phyloP scores from a whole-genome alignment of 129 eudicot genomes.

The Tagetes erecta region DNA sequence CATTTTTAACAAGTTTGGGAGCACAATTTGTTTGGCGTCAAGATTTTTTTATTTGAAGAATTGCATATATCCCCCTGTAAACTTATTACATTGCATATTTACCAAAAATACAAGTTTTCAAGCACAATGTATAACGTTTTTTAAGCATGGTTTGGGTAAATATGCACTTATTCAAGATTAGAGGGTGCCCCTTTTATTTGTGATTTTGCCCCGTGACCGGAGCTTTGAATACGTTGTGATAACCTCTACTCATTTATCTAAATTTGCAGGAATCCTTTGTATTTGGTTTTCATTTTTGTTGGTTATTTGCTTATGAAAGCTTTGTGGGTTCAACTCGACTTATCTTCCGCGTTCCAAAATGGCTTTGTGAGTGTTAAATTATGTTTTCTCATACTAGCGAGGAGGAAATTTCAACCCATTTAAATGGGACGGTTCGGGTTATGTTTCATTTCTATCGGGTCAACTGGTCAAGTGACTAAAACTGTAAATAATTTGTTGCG shows the following conservation, averaged over 20 bases:
- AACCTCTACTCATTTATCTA: not conserved
- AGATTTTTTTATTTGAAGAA: no score
- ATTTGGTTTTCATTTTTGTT: slow-evolving; percentile 52
- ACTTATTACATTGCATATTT: no score
- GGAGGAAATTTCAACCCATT: not conserved
- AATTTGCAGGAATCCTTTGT: slow-evolving; percentile 69
- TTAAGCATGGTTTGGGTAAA: no score
- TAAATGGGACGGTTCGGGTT: not conserved
- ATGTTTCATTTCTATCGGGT: not conserved
- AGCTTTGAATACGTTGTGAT: not conserved
- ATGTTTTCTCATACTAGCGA: not conserved
- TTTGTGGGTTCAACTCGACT: slow-evolving; percentile 64
- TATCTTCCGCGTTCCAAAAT: slow-evolving; percentile 44
- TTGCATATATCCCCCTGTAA: no score
- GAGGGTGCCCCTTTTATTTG: no score
- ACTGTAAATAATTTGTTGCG: no score
- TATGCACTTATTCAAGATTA: no score
- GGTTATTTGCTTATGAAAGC: slow-evolving; percentile 55
- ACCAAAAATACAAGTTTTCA: no score
- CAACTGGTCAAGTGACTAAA: not conserved
- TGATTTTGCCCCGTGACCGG: no score
- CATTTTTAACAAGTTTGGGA: no score
- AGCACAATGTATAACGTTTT: no score
- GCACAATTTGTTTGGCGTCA: no score
- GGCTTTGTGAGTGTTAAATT: slow-evolving; percentile 55